Base-by-base conservation (phyloP, 176 grass and related monocot species). In the Poa annua region DNA sequence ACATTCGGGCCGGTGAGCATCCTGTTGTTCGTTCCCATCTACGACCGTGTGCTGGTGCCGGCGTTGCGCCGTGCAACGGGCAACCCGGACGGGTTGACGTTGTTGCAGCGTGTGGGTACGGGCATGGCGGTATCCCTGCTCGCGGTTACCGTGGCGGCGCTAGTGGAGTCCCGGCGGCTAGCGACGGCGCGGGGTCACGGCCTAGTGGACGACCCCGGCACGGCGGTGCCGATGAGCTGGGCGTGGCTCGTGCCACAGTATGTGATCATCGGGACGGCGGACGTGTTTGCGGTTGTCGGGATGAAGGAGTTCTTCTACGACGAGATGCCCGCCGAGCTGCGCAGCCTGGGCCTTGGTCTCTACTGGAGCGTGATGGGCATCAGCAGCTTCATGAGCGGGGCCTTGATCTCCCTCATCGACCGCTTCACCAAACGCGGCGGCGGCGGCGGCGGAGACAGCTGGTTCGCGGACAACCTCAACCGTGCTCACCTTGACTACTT, bases 401-500 rank as follows among this genome's bases (percentile, higher is more conserved):
- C 59, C 14, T 25, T 62, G 4, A 62, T 62, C 10, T 62, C 24
- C 5, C 4, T 62, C 4, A 62, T 62, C 29, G 25, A 62, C 8
- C 11, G 15, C 29, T 10, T 42, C 59, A 62, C 59, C 59, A 12
- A 4, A 0, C 14, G 12, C 0, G 11, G 0, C 26, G 60, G 60
- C 1, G 60, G 12, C 0, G 11, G 0, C 26, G 60, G 60, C 1
- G 60, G 24, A 5, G 25, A 63, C 12, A 92, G 84, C 56, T 92
- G 90, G 84, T 92, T 92, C 44, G 8, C 61, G 9, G 20, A 84
- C 36, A 87, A 89, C 19, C 22, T 89, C 7, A 92, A 89, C 51
- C 64, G 75, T 15, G 90, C 87, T 2, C 84, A 87, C 69, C 86
- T 92, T 7, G 87, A 92, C 75, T 92, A 86, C 52, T 89, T 89